A percentile compares a stretch with the other conserved stretches of the same genome.
Evolutionary conservation across 2,329 filamentous ascomycete genomes (phyloP).

Genomic region (Penicillium griseofulvum): DNA sequence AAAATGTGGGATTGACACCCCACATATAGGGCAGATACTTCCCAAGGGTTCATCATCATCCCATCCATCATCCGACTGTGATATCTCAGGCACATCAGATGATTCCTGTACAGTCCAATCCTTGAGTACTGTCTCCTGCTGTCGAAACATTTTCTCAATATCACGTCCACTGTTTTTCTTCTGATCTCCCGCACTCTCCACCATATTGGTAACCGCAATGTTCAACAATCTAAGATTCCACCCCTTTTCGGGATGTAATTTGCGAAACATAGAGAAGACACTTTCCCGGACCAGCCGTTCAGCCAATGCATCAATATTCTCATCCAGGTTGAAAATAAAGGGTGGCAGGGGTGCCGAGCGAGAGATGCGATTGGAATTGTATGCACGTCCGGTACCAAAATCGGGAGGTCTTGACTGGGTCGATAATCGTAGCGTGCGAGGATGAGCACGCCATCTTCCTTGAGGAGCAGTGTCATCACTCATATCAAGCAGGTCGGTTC

Average conservation of each 20-base stretch:
- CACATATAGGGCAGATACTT: constrained; percentile 45
- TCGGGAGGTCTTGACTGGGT: constrained; percentile 63
- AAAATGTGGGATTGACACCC: constrained; percentile 49
- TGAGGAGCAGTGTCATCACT: constrained; percentile 38
- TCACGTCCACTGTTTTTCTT: constrained; percentile 64
- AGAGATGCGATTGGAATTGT: constrained; percentile 68
- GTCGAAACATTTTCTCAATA: constrained; percentile 78
- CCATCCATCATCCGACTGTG: constrained; percentile 29
- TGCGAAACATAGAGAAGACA: constrained; percentile 69
- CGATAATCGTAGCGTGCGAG: constrained; percentile 76
- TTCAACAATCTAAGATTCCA: constrained; percentile 87
- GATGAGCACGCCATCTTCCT: constrained; percentile 72
- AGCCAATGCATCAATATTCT: constrained; percentile 59
- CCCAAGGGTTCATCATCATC: constrained; percentile 31
- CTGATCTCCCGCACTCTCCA: constrained; percentile 52
- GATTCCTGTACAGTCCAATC: constrained; percentile 58
- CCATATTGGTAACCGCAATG: constrained; percentile 84
- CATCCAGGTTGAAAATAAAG: constrained; percentile 67
- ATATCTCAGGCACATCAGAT: not conserved
- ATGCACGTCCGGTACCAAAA: constrained; percentile 53
- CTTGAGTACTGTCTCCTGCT: constrained; percentile 66
- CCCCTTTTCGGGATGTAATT: constrained; percentile 65
- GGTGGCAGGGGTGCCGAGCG: constrained; percentile 70
- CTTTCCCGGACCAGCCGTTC: constrained; percentile 68
- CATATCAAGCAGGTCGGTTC: constrained; percentile 65